phyloP scores from a whole-genome alignment of 441 rosid species.

The Theobroma grandiflorum region DNA sequence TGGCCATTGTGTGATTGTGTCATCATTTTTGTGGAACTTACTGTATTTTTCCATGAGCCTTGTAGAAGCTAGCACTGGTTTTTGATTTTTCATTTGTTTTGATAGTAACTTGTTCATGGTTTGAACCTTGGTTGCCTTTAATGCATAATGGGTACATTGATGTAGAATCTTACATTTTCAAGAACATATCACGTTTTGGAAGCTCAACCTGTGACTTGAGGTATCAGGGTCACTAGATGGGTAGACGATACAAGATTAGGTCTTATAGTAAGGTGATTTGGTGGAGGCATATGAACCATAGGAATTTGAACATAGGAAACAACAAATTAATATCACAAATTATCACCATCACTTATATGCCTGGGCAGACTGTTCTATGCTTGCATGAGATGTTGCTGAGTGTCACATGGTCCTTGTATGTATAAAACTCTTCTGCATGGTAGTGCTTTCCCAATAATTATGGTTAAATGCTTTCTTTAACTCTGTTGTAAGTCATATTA shows the following conservation, averaged over 20 bases:
- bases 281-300: background rate
- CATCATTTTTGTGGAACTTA: background rate
- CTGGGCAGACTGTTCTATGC: background rate
- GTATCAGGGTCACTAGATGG: background rate
- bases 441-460: background rate
- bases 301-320: background rate
- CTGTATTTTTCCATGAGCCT: background rate
- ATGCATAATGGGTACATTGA: background rate
- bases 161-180: constrained; percentile 13
- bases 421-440: background rate
- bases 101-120: constrained; percentile 2
- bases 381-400: background rate
- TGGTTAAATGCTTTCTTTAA: background rate
- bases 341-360: constrained; percentile 10
- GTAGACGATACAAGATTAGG: constrained; percentile 11
- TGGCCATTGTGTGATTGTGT: constrained; percentile 12
- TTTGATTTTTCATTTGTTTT: background rate
- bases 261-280: constrained; percentile 3
- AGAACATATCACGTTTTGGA: constrained; percentile 9
- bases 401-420: background rate
- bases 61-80: background rate
- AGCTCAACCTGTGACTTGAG: background rate
- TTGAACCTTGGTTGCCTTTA: background rate
- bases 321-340: background rate
- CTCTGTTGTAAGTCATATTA: background rate